Evolutionary conservation across 352 stramenopile genomes (phyloP), one percentile per base, ranked within the genome.

Genomic region (Plasmopara viticola): DNA sequence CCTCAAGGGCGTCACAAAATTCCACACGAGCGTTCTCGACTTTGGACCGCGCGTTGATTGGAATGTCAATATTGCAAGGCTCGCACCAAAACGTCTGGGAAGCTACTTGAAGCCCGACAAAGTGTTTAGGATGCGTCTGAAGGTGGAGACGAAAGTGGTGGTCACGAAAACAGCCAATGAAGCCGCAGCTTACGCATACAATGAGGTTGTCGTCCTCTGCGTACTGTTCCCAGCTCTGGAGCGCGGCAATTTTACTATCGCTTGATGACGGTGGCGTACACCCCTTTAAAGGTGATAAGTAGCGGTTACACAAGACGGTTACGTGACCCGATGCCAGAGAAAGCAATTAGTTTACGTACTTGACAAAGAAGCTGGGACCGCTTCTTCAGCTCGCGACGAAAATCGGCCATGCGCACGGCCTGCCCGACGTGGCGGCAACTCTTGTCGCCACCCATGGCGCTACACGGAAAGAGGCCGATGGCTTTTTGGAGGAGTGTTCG

Each of bases 121-220:
- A 85, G 51, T 88, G 78, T 54, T 88, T 88, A 5, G 73, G 28
- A 37, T 83, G 62, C 3, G 58, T 12, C 64, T 78, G 62, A 13
- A 78, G 48, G 49, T 88, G 78, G 37, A 66, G 62, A 35, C 60
- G 59, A 46, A 81, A 79, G 60, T 88, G 78, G 33, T 70, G 72
- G 9, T 58, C 47, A 43, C 65, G 66, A 15, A 83, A 58, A 48
- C 78, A 88, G 30, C 65, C 78, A 13, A 88, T 58, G 53, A 81
- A 81, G 41, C 66, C 78, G 48, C 78, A 88, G 17, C 56, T 78
- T 10, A 88, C 62, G 45, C 78, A 88, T 4, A 86, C 38, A 29
- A 74, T 59, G 30, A 86, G 56, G 40, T 83, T 64, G 5, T 66
- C 58, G 53, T 58, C 71, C 33, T 70, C 46, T 0, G 46, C 47